phyloP scores from a whole-genome alignment of 2,329 filamentous ascomycete genomes.

The Aureobasidium sp. region DNA sequence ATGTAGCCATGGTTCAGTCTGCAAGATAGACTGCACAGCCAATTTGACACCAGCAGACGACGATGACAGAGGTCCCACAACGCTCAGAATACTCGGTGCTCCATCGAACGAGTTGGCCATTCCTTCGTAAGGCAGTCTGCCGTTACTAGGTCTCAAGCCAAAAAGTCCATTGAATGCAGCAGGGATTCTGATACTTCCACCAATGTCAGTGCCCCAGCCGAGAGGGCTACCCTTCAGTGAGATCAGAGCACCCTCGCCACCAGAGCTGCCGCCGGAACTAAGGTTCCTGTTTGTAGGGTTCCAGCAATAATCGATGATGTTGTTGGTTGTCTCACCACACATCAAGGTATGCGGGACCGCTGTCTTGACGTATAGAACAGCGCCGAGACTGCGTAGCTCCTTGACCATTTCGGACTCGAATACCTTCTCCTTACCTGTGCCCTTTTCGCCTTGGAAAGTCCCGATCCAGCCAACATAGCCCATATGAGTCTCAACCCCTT shows the following conservation, averaged over 20 bases:
- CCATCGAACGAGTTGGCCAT: constrained; percentile 59
- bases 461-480: constrained; percentile 62
- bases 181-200: constrained; percentile 52
- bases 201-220: constrained; percentile 53
- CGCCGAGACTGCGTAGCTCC: constrained; percentile 47
- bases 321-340: constrained; percentile 55
- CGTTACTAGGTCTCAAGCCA: constrained; percentile 48
- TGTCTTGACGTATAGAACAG: constrained; percentile 50
- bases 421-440: constrained; percentile 42
- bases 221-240: constrained; percentile 46
- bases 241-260: constrained; percentile 53
- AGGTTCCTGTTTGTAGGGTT: constrained; percentile 52
- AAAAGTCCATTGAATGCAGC: constrained; percentile 54
- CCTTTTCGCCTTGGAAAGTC: constrained; percentile 49
- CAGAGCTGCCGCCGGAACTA: constrained; percentile 51
- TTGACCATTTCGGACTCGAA: constrained; percentile 53
- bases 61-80: constrained; percentile 56
- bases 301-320: constrained; percentile 51
- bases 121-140: constrained; percentile 49
- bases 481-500: constrained; percentile 43
- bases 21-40: constrained; percentile 50
- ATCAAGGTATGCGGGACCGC: constrained; percentile 51
- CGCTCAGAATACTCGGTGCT: constrained; percentile 55
- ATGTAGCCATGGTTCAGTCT: constrained; percentile 55
- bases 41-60: constrained; percentile 49